These are phyloP conservation scores for Kregervanrija delftensis DNA, from an alignment of 805 yeast genomes.

Conservation along the genomic window DNA sequence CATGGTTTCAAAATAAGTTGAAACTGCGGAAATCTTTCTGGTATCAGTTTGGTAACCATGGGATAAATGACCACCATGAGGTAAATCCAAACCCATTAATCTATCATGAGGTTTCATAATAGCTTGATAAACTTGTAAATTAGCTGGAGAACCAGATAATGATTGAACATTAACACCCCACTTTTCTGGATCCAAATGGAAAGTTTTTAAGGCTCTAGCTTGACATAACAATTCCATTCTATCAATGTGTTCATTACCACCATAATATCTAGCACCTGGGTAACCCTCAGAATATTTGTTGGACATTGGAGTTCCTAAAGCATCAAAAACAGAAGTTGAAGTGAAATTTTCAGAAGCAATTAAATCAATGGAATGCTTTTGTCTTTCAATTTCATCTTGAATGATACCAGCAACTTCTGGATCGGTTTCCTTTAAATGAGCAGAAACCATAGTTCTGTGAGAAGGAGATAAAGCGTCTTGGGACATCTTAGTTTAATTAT, in stretches of 20 bases:
- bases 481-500: conserved; percentile 7
- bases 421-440: conserved; percentile 57
- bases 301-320: conserved; percentile 95
- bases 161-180: conserved; percentile 99
- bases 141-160: conserved; percentile 96
- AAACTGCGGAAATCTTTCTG: conserved; percentile 89
- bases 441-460: conserved; percentile 61
- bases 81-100: conserved; percentile 95
- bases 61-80: conserved; percentile 98
- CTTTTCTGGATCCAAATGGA: conserved; percentile 65
- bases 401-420: conserved; percentile 73
- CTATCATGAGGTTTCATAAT: conserved; percentile 93
- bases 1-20: conserved; percentile 97
- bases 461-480: conserved; percentile 60
- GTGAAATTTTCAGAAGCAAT: conserved; percentile 98
- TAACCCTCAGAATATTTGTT: conserved; percentile 99
- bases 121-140: conserved; percentile 93
- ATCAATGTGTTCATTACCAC: conserved; percentile 97
- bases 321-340: conserved; percentile 90
- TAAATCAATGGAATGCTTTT: conserved; percentile 85
- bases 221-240: conserved; percentile 90
- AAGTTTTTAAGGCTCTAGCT: conserved; percentile 88
- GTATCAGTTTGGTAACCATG: conserved; percentile 97
- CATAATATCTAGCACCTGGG: conserved; percentile 98
- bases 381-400: conserved; percentile 81